Evolutionary conservation across 345 rosid genomes (phyloP), one percentile per base, ranked within the genome.

Genomic region (Eutrema heterophyllum): DNA sequence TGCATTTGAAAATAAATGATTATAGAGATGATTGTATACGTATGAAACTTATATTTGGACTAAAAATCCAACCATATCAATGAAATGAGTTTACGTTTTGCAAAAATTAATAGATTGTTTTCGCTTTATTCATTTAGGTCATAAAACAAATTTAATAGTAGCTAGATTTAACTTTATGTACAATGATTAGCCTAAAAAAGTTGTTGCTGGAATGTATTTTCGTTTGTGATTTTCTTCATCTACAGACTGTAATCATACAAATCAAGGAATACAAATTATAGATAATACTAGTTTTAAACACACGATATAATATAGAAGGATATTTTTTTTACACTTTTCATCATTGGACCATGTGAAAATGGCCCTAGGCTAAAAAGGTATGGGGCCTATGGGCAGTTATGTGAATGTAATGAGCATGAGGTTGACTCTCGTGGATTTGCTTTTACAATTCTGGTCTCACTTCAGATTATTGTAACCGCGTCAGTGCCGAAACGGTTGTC

Each of bases 311-410:
- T 35, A 10, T 15, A 15, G 14, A 29, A 55, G 24, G 43, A 51
- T 62, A 48, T 12, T 48, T 29, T 18, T 27, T 21, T 39, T 50
- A 59, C 62, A 66, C 44, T 29, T 56, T 39, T 67, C 35, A 59
- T 49, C 29, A 35, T 11, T 49, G 73, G 73, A 74, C 62, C 45
- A 74, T 48, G 55, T 67, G 62, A 53, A 67, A 59, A 62, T 51
- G 78, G 41, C 16, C 67, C 53, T 50, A 58, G 45, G 38, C 7
- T 52, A 40, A 48, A 74, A 74, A 30, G 59, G 32, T 57, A 3
- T 12, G n/a, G n/a, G n/a, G n/a, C n/a, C n/a, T n/a, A n/a, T n/a
- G 46, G 7, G 29, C 54, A 66, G 67, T 74, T 58, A 66, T 67
- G 45, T 58, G 43, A 36, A 40, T 50, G 67, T 8, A 67, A 68